Percentiles rank a stretch among this genome's conserved stretches.
phyloP scores from a whole-genome alignment of 371 early-diverging fungal species.

The Mucor racemosus region DNA sequence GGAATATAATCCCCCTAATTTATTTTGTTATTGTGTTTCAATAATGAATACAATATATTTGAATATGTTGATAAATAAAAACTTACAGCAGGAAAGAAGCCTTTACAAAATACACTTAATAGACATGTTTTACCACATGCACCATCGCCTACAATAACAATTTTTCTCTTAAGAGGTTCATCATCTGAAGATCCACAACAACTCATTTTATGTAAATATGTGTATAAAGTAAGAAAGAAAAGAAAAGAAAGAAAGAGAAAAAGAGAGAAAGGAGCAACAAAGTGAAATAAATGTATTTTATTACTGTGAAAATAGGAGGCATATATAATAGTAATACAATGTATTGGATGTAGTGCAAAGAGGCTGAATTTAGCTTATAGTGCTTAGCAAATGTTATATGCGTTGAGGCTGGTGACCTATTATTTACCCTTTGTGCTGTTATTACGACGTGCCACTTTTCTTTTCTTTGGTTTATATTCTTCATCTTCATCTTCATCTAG shows the following conservation, averaged over 20 bases:
- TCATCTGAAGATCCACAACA: conserved; percentile 21
- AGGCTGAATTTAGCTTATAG: neutral
- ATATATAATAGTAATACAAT: neutral
- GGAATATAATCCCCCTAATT: conserved; percentile 45
- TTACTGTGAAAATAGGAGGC: conserved; percentile 8
- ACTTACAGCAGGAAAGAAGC: conserved; percentile 61
- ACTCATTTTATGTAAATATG: conserved; percentile 14
- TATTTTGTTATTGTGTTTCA: neutral
- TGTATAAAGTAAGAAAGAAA: neutral
- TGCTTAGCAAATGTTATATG: conserved; percentile 5
- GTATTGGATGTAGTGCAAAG: neutral
- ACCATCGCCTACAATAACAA: conserved; percentile 77
- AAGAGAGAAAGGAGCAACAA: conserved; percentile 3
- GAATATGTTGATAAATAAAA: neutral
- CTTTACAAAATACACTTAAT: conserved; percentile 60
- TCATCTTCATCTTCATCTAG: conserved; percentile 20
- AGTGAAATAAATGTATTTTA: neutral
- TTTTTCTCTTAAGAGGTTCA: conserved; percentile 50
- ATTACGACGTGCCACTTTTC: conserved; percentile 13
- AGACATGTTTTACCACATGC: conserved; percentile 73
- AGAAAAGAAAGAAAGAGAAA: neutral
- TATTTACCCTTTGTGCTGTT: neutral
- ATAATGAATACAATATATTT: too few relatives aligned
- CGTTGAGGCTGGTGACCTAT: conserved; percentile 10
- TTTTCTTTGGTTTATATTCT: conserved; percentile 16